Conservation (phyloP, 2,329 filamentous ascomycete species). For the Ophiostoma sp. region DNA sequence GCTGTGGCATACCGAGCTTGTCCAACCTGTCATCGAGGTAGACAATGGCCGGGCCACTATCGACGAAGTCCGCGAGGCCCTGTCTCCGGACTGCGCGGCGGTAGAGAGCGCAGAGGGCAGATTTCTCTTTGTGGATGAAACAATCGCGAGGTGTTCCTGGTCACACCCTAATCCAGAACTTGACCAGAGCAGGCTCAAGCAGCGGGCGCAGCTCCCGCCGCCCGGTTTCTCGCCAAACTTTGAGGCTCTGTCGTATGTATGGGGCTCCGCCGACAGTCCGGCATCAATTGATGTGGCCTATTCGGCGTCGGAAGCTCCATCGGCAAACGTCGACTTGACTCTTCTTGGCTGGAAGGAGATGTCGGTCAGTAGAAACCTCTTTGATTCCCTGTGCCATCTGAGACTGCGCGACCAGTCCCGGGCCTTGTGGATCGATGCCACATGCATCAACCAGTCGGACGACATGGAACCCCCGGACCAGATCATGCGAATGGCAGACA, state of each 20-base stretch:
- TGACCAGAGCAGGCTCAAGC: background rate
- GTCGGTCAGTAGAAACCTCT: background rate
- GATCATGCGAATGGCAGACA: background rate
- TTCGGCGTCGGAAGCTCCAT: background rate
- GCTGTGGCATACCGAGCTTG: background rate
- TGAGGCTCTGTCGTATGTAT: background rate
- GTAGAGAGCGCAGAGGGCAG: background rate
- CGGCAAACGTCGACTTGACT: background rate
- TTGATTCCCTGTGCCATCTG: background rate
- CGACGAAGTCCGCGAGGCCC: background rate
- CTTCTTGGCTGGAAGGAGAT: background rate
- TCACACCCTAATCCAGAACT: background rate
- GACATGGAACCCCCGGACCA: background rate
- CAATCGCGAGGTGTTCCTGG: background rate
- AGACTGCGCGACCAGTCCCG: background rate
- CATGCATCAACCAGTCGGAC: background rate
- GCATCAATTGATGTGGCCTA: background rate
- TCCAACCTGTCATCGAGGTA: background rate
- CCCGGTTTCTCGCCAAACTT: background rate
- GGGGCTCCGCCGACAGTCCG: background rate
- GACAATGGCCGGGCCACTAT: background rate
- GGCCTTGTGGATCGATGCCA: background rate
- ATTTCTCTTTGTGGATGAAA: background rate
- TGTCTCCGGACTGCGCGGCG: background rate
- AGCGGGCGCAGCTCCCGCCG: background rate